phyloP scores from a whole-genome alignment of 1,139 yeast genomes.

The Zygoascus meyerae region DNA sequence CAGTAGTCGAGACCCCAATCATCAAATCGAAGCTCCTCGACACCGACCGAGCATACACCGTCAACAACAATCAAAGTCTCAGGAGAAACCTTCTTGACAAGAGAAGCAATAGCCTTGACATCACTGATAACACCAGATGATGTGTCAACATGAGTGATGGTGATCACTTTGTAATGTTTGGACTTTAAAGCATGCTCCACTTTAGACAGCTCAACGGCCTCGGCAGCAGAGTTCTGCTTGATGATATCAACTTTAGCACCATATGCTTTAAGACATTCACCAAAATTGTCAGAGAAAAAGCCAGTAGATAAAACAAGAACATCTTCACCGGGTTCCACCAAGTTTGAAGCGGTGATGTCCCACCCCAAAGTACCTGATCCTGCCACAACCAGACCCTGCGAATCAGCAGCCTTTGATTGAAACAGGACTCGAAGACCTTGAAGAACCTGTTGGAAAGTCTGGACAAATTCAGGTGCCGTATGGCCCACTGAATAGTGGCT shows the following conservation, averaged over 20 bases:
- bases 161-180: conserved; percentile 58
- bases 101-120: conserved; percentile 54
- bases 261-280: conserved; percentile 68
- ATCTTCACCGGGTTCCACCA: conserved; percentile 52
- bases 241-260: conserved; percentile 62
- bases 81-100: conserved; percentile 64
- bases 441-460: conserved; percentile 65
- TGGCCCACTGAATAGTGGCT: conserved; percentile 83
- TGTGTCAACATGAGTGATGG: conserved; percentile 93
- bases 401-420: conserved; percentile 54
- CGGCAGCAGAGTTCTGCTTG: conserved; percentile 54
- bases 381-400: conserved; percentile 76
- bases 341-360: conserved; percentile 82
- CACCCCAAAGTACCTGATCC: conserved; percentile 96
- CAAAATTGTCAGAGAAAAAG: conserved; percentile 81
- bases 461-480: conserved; percentile 80
- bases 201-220: conserved; percentile 34
- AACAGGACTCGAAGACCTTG: conserved; percentile 66
- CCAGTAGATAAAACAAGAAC: conserved; percentile 89
- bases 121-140: conserved; percentile 86
- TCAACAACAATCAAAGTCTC: conserved; percentile 81
- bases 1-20: conserved; percentile 87
- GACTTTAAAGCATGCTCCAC: conserved; percentile 52
- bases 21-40: conserved; percentile 79
- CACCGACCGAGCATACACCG: conserved; percentile 92